Evolutionary conservation across 441 rosid species (phyloP).

Genomic region (Raphanus hybrid): DNA sequence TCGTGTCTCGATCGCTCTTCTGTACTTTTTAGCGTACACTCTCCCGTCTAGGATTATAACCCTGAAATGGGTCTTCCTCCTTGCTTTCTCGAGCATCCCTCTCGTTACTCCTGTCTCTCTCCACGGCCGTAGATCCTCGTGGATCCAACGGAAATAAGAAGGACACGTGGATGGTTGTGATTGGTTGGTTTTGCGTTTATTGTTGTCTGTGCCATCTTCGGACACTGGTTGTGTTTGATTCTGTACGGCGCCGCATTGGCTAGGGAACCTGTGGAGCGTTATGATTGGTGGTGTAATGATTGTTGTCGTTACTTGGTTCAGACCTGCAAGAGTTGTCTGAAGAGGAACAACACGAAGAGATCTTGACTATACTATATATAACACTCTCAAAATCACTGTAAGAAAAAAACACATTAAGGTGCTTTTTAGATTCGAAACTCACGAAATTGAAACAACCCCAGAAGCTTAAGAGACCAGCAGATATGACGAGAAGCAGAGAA

Average conservation of each 20-base stretch:
- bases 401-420: not conserved
- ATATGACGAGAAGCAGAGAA: conserved; percentile 29
- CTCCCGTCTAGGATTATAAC: conserved; percentile 51
- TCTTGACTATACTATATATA: not conserved
- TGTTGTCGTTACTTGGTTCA: conserved; percentile 15
- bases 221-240: conserved; percentile 26
- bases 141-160: conserved; percentile 62
- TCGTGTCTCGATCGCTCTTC: conserved; percentile 47
- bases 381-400: not conserved
- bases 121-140: conserved; percentile 67
- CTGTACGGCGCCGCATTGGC: conserved; percentile 28
- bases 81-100: conserved; percentile 50
- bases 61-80: conserved; percentile 50
- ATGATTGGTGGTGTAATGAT: conserved; percentile 7
- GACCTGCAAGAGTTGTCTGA: conserved; percentile 29
- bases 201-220: conserved; percentile 2
- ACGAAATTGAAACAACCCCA: conserved; percentile 23
- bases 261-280: conserved; percentile 9
- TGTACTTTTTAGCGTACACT: conserved; percentile 56
- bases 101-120: conserved; percentile 51
- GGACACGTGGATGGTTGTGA: conserved; percentile 48
- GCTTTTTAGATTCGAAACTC: conserved; percentile 8
- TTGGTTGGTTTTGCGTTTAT: not conserved
- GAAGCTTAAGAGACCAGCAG: conserved; percentile 29
- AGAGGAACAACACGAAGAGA: not conserved